Base-by-base conservation (phyloP, 108 stramenopile species). In the Pseudonitzschia multistriata region DNA sequence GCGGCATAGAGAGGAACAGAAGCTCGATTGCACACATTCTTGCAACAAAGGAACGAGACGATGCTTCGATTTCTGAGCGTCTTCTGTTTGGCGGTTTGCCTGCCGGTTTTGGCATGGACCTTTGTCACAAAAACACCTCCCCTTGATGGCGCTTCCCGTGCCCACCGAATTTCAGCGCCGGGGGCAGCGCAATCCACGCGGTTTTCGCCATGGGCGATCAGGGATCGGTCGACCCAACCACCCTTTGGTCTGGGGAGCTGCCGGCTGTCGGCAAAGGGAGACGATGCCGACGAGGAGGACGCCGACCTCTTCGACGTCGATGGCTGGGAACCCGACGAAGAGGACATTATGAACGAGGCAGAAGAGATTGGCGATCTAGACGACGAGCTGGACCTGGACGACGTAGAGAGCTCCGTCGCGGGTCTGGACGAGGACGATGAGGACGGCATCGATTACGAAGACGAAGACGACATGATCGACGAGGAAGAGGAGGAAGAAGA, bases 401-500 rank as follows among this genome's bases (percentile, higher is more conserved):
- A 59, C 28, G 24, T 70, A 14, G 56, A 59, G 34, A 50, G 50
- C 33, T 48, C 57, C 48, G 55, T 64, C 3, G 54, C 54, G 3
- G 65, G 64, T 45, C 63, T 25, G 31, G 63, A 73, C 28, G 68
- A 68, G 29, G 61, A 53, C 25, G 63, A 62, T 13, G 63, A 56
- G 24, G 50, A 47, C 0, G 66, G 56, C 10, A 63, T 71, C 2
- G 68, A 76, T 17, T 24, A 21, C 3, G 54, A 59, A 34, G 66
- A 62, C 50, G 72, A 62, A 17, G 74, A 67, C 2, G 64, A 59
- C 30, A 5, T 27, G 5, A 42, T 34, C 68, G 17, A 57, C 25
- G 53, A 55, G 42, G 71, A 78, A 49, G 70, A 71, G 6, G 66
- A 67, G 27, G 70, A 77, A 21, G 66, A 78, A 10, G 68, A 73